Evolutionary conservation across 2,329 filamentous ascomycete species (phyloP), one percentile per base, ranked within the genome.

Genomic region (Cytospora piceae): DNA sequence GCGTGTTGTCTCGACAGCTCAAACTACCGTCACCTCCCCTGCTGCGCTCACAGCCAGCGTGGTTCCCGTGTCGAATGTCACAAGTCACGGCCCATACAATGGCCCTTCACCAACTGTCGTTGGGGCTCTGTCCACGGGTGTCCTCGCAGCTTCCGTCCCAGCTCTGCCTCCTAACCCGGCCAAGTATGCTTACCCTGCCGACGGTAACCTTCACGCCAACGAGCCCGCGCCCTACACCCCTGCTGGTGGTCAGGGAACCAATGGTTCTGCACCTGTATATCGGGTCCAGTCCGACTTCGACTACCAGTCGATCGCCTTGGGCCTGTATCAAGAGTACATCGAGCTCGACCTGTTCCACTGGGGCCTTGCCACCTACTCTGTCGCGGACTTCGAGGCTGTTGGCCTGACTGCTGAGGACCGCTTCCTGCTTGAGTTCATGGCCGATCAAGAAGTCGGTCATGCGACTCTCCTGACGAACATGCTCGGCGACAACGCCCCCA

Each of bases 261-360:
- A 94, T 67, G 91, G 91, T n/a, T 85, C 87, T 0, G 82, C 84
- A 53, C 91, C 91, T 1, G 86, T 93, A 1, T 94, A 94, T 76
- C 87, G 90, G 67, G 88, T 91, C 0, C 83, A 92, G 72, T 92
- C 89, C 69, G 92, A 96, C 73, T 95, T 93, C 73, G 92, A 95
- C 76, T 95, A 90, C 74, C 84, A 94, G 74, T 93, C 90, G 0
- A 82, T 95, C 34, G 84, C 87, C 0, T 81, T 95, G 15, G 90
- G 85, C 15, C 80, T 94, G 0, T 94, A 94, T 74, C 90, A 93
- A 72, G 92, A 95, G 77, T 95, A 87, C 85, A 93, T 94, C 62
- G 91, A 95, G 77, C 82, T 95, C 1, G 92, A 95, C 73, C 82
- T 93, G 17, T 95, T 95, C 83, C 88, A 91, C 75, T 87, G 90